Conservation (phyloP, 768 basidiomycete genomes). For the Suillus americanus region DNA sequence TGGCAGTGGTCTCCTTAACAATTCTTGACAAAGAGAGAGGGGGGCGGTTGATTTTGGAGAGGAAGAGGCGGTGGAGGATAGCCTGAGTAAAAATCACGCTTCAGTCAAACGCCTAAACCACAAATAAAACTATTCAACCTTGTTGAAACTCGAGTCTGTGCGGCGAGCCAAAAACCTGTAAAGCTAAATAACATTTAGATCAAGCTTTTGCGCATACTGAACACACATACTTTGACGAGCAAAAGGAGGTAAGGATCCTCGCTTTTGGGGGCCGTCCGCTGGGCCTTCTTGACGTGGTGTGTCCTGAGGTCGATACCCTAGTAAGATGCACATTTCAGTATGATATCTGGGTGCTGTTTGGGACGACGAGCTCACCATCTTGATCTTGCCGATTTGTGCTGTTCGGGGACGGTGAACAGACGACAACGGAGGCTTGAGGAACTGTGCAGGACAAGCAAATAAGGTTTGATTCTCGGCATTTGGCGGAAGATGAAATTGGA, state of each 20-base stretch:
- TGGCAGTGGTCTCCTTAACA: slow-evolving; percentile 72
- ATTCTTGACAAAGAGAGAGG: slow-evolving; percentile 95
- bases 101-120: slow-evolving; percentile 18
- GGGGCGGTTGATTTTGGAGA: slow-evolving; percentile 96
- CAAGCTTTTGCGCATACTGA: slow-evolving; percentile 8
- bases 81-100: slow-evolving; percentile 45
- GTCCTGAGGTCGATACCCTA: slow-evolving; percentile 94
- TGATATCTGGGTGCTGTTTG: slow-evolving; percentile 22
- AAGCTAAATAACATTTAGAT: slow-evolving; percentile 52
- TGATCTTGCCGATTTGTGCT: slow-evolving; percentile 60
- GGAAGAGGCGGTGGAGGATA: slow-evolving; percentile 94
- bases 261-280: slow-evolving; percentile 92
- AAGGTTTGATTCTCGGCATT: slow-evolving; percentile 30
- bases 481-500: slow-evolving; percentile 30
- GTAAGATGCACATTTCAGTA: slow-evolving; percentile 13
- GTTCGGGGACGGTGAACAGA: slow-evolving; percentile 44
- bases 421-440: slow-evolving; percentile 53
- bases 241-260: slow-evolving; percentile 99
- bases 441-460: slow-evolving; percentile 56
- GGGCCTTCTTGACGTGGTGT: slow-evolving; percentile 99
- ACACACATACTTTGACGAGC: slow-evolving; percentile 83
- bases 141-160: slow-evolving; percentile 95
- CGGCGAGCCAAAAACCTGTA: slow-evolving; percentile 99
- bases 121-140: slow-evolving; percentile 44
- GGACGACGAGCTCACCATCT: slow-evolving; percentile 75